Base-by-base conservation (phyloP, 2,329 filamentous ascomycete species). In the Beauveria scarabaeidicola region DNA sequence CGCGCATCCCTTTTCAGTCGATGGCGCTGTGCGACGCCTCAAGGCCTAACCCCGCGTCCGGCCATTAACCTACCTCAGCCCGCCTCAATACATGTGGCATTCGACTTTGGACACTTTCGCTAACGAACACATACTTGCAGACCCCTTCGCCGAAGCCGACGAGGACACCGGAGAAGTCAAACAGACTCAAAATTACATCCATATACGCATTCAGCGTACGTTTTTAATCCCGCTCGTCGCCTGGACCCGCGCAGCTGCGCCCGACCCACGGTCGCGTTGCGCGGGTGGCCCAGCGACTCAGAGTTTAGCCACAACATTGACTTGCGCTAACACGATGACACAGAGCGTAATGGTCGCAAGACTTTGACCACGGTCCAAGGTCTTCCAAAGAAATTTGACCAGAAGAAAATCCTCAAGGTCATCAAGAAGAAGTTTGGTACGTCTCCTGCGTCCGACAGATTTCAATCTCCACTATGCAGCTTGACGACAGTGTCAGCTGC, bases 131-230 rank as follows among this genome's bases (percentile, higher is more conserved):
- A 19, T 43, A 17, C 46, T 19, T 36, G 69, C 74, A 97, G 94
- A 99, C 88, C 94, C 94, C 89, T 99, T 99, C 91, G 94, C 94
- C 88, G 94, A 97, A 90, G 94, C 92, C 86, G 94, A 97, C 90
- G 93, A 97, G 88, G 92, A 96, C 78, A 91, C 89, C 78, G 92
- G 91, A 83, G 90, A 96, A 81, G 88, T 86, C 76, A 94, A 94
- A 81, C 89, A 94, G 83, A 87, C 89, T 76, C 90, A 96, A 81
- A 95, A 96, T 80, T 96, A 97, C 78, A 96, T 97, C 77, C 94
- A 97, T 81, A 97, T 99, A 79, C 92, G 94, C 79, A 97, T 97
- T 76, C 94, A 99, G 77, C 94, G 93, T 97, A 87, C 73, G 89
- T 86, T 38, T 58, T 36, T 55, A 50, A 58, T 64, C 47, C 54